Base-by-base conservation (phyloP, 2,329 filamentous ascomycete species). In the Byssoonygena ceratinophila region DNA sequence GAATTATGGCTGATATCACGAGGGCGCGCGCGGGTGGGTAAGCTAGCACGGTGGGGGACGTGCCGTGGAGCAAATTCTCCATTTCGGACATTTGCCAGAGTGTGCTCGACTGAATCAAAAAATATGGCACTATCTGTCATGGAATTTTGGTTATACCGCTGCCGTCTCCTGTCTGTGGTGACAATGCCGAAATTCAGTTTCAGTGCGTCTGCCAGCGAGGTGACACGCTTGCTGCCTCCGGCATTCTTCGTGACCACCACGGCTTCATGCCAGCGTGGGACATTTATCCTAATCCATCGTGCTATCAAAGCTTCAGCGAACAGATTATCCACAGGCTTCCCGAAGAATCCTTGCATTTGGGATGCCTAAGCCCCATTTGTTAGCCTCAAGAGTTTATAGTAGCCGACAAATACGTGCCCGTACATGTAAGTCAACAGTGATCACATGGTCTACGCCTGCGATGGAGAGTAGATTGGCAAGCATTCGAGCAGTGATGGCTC, bases 311-410 rank as follows among this genome's bases (percentile, higher is more conserved):
- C 91, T 68, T 98, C 92, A 48, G 92, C 92, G 62, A 95, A 88
- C 50, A 98, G 82, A 65, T 98, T 97, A 71, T 98, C 92, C 55
- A 98, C 91, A 0, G 92, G 92, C 61, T 91, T 95, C 65, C 87
- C 87, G 78, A 98, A 98, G 74, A 98, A 98, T 54, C 92, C 92
- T 72, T 98, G 92, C 88, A 97, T 97, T 74, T 97, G 92, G n/a
- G 86, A 89, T 50, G 87, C 87, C 71, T 74, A 56, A 50, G 53
- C 14, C 14, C 22, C 18, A 8, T 4, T 23, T 12, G 23, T 51
- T 40, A 51, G 49, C 39, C 16, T 6, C 36, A 16, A 52, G 14
- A 23, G 12, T 39, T 20, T 34, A 5, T 16, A 7, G 5, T 22
- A 39, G 8, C 11, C 32, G 25, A 16, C 4, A 16, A 23, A 16